Conservation (phyloP, 495 filamentous ascomycete species). For the Cercophora newfieldiana region DNA sequence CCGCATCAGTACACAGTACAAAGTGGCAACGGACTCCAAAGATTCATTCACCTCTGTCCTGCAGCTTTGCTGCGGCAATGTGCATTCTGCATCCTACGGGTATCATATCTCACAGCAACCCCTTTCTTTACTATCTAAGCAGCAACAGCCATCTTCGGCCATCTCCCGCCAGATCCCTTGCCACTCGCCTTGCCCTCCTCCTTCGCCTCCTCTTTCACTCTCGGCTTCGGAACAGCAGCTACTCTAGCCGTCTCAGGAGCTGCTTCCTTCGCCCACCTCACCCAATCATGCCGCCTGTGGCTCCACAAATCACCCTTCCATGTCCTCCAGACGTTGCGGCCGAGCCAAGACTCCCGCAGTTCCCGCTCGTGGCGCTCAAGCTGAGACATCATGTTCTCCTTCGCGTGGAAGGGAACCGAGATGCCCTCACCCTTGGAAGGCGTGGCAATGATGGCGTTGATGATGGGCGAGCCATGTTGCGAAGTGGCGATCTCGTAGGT, state of each 20-base stretch:
- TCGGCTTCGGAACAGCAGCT: constrained; percentile 25
- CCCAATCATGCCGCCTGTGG: constrained; percentile 67
- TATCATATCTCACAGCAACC: too few species aligned
- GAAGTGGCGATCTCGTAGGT: constrained; percentile 67
- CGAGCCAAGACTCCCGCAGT: constrained; percentile 72
- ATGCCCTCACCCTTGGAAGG: constrained; percentile 44
- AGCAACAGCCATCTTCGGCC: neutral
- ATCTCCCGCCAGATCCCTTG: neutral
- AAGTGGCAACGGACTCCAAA: too few species aligned
- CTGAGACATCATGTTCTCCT: constrained; percentile 50
- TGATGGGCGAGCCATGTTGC: constrained; percentile 71
- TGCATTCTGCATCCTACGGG: too few species aligned
- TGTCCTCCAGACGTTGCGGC: constrained; percentile 83
- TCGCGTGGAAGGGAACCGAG: constrained; percentile 53
- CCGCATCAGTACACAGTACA: too few species aligned
- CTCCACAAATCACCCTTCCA: constrained; percentile 86
- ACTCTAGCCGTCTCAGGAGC: constrained; percentile 36
- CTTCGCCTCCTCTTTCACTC: constrained; percentile 6
- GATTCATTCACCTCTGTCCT: too few species aligned
- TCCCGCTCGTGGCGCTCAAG: constrained; percentile 55
- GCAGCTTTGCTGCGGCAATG: too few species aligned
- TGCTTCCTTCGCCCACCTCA: constrained; percentile 61
- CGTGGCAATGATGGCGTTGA: constrained; percentile 74
- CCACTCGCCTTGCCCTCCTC: constrained; percentile 7
- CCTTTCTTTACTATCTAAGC: too few species aligned